phyloP scores from a whole-genome alignment of 768 basidiomycete genomes.

The Boletus pseudo-olivaceus region DNA sequence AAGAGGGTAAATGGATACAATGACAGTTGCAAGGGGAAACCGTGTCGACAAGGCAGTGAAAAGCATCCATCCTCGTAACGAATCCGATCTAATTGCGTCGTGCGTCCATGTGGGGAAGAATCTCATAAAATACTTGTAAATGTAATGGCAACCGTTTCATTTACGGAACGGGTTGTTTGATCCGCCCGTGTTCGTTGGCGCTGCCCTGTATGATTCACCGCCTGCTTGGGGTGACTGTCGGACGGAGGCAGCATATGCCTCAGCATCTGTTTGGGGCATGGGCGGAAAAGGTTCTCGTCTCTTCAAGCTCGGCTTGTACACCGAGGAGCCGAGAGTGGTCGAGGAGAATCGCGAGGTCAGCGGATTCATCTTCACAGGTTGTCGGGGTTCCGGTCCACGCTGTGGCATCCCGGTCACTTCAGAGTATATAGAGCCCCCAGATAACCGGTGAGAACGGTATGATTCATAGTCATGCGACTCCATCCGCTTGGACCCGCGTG shows the following conservation, averaged over 20 bases:
- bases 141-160: slow-evolving; percentile 25
- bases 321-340: slow-evolving; percentile 41
- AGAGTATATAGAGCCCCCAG: slow-evolving; percentile 60
- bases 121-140: slow-evolving; percentile 6
- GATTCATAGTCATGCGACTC: slow-evolving; percentile 20
- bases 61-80: slow-evolving; percentile 3
- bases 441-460: slow-evolving; percentile 35
- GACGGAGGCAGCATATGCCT: slow-evolving; percentile 53
- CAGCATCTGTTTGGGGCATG: slow-evolving; percentile 50
- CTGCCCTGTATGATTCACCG: slow-evolving; percentile 42
- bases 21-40: slow-evolving; percentile 15
- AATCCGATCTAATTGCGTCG: slow-evolving; percentile 17
- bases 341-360: slow-evolving; percentile 48
- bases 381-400: slow-evolving; percentile 65
- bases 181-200: slow-evolving; percentile 42
- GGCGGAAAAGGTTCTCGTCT: slow-evolving; percentile 26
- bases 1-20: slow-evolving; percentile 13
- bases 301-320: slow-evolving; percentile 28
- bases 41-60: slow-evolving; percentile 2
- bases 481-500: slow-evolving; percentile 27
- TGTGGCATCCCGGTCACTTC: slow-evolving; percentile 63
- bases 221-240: slow-evolving; percentile 30
- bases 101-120: slow-evolving; percentile 26
- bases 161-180: slow-evolving; percentile 54
- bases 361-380: slow-evolving; percentile 54